Conservation (phyloP, 2,329 filamentous ascomycete genomes). For the Scytalidium sp. region DNA sequence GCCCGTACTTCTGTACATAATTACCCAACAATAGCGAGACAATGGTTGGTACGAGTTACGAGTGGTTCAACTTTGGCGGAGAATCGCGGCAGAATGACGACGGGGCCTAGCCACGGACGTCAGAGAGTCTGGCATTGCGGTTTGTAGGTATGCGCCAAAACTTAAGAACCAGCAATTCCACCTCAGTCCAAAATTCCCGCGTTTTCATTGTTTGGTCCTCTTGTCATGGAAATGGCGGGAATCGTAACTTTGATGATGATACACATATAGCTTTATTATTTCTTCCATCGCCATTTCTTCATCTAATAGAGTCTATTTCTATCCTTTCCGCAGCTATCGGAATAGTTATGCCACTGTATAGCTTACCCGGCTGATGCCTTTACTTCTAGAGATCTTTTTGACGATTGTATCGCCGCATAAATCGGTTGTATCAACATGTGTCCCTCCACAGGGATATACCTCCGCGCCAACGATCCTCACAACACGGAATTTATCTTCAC, state of each 20-base stretch:
- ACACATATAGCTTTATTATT: background rate
- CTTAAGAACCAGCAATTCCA: no score
- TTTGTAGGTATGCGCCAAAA: no score
- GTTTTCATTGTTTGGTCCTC: no score
- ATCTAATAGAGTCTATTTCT: background rate
- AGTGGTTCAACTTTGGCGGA: background rate
- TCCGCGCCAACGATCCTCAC: slow-evolving; percentile 68
- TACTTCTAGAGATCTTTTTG: slow-evolving; percentile 63
- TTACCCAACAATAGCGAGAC: background rate
- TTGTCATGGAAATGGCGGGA: no score
- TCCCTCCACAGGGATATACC: slow-evolving; percentile 72
- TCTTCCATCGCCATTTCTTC: background rate
- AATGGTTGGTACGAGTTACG: no score
- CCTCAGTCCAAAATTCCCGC: no score
- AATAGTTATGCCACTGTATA: slow-evolving; percentile 11
- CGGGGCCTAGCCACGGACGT: background rate
- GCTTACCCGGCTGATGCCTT: slow-evolving; percentile 57
- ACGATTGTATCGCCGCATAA: slow-evolving; percentile 59
- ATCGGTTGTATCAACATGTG: slow-evolving; percentile 62
- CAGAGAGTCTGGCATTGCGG: background rate
- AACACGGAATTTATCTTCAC: slow-evolving; percentile 57
- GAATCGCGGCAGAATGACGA: background rate
- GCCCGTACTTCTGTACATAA: no score
- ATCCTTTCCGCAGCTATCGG: background rate
- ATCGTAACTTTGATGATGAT: background rate